Conservation (phyloP, 768 basidiomycete species). For the Agrocybe chaxingu region DNA sequence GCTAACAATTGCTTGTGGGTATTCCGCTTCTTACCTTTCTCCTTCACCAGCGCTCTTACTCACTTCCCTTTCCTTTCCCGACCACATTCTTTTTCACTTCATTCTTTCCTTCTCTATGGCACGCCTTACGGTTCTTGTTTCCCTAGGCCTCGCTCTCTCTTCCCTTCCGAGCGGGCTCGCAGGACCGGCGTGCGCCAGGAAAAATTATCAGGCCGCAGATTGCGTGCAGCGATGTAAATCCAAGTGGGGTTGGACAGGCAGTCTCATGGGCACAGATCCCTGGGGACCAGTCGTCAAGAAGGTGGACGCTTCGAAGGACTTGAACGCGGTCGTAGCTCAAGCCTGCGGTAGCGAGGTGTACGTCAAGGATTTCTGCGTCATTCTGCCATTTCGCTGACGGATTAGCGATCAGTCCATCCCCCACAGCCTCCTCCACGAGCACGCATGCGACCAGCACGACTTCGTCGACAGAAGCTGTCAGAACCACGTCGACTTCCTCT, state of each 20-base stretch:
- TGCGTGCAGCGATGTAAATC: slow-evolving; percentile 37
- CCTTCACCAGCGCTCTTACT: slow-evolving; percentile 8
- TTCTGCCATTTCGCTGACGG: neutral
- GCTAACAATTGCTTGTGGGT: neutral
- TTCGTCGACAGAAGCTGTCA: slow-evolving; percentile 19
- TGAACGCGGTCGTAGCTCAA: slow-evolving; percentile 32
- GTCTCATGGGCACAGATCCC: slow-evolving; percentile 48
- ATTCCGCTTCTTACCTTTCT: neutral
- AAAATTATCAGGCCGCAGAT: slow-evolving; percentile 28
- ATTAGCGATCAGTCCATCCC: slow-evolving; percentile 11
- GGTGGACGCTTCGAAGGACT: slow-evolving; percentile 23
- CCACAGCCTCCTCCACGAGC: slow-evolving; percentile 10
- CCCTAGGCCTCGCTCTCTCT: slow-evolving; percentile 30
- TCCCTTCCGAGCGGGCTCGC: slow-evolving; percentile 37
- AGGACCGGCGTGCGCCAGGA: slow-evolving; percentile 43
- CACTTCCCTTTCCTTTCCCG: slow-evolving; percentile 14
- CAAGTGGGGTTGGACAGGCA: slow-evolving; percentile 46
- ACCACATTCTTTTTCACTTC: slow-evolving; percentile 17
- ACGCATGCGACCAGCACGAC: slow-evolving; percentile 18
- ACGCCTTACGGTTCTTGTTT: slow-evolving; percentile 30
- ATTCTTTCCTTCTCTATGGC: slow-evolving; percentile 36
- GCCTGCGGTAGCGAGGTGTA: slow-evolving; percentile 37
- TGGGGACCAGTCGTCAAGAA: slow-evolving; percentile 53
- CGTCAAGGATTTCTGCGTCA: slow-evolving; percentile 3
- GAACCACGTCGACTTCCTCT: slow-evolving; percentile 8